phyloP scores from a whole-genome alignment of 495 filamentous ascomycete species.

The Xylaria castorea region DNA sequence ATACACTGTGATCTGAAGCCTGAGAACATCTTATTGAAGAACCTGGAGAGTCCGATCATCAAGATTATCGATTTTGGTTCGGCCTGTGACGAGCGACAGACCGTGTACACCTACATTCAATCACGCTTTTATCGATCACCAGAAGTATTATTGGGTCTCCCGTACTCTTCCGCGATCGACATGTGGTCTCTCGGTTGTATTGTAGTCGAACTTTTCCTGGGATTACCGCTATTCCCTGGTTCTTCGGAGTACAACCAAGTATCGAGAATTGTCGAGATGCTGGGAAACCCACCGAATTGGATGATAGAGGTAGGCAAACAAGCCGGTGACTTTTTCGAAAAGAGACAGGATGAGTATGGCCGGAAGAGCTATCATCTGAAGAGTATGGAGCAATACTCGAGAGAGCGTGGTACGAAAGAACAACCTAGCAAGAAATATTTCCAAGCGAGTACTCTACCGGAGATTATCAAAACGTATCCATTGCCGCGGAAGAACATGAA shows the following conservation, averaged over 20 bases:
- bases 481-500: conserved; percentile 99
- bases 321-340: conserved; percentile 96
- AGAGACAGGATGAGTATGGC: conserved; percentile 86
- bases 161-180: conserved; percentile 98
- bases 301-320: conserved; percentile 99
- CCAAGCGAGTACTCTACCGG: conserved; percentile 87
- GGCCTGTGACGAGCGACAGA: conserved; percentile 97
- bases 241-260: conserved; percentile 99
- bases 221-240: conserved; percentile 92
- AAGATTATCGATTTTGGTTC: conserved; percentile 99
- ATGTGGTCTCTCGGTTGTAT: conserved; percentile 99
- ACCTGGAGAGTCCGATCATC: conserved; percentile 98
- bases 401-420: conserved; percentile 94
- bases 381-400: conserved; percentile 94
- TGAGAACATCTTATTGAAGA: conserved; percentile 97
- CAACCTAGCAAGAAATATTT: conserved; percentile 99
- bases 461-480: conserved; percentile 95
- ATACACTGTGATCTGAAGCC: conserved; percentile 99
- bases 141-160: conserved; percentile 91
- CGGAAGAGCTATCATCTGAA: conserved; percentile 90
- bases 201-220: conserved; percentile 96
- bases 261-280: conserved; percentile 96
- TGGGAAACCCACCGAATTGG: conserved; percentile 95
- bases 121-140: conserved; percentile 98
- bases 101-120: conserved; percentile 99